These are phyloP conservation scores for Auriscalpium vulgare DNA, from an alignment of 768 basidiomycete species.

Conservation along the genomic window DNA sequence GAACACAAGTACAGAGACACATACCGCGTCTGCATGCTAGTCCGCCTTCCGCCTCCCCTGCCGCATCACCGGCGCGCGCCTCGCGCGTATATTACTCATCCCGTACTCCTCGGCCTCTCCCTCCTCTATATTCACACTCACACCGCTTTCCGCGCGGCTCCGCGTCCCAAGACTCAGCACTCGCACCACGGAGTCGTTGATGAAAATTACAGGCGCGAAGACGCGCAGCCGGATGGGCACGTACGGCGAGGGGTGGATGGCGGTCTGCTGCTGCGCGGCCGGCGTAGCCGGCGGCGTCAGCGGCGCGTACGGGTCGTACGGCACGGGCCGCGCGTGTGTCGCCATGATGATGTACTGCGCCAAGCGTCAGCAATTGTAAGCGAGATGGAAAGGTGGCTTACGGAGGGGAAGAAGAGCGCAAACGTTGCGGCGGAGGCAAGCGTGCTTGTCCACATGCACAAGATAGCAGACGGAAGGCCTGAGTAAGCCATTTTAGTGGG, in stretches of 20 bases:
- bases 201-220: constrained; percentile 63
- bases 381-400: constrained; percentile 28
- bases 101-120: constrained; percentile 34
- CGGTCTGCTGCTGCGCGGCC: constrained; percentile 8
- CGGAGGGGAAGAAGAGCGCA: constrained; percentile 73
- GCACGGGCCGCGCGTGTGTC: constrained; percentile 67
- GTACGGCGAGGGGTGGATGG: constrained; percentile 66
- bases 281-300: constrained; percentile 18
- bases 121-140: constrained; percentile 57
- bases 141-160: constrained; percentile 34
- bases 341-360: constrained; percentile 78
- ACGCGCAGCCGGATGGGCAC: constrained; percentile 76
- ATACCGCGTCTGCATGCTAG: not conserved
- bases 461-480: constrained; percentile 64
- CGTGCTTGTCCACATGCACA: constrained; percentile 67
- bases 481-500: not conserved
- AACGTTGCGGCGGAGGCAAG: constrained; percentile 80
- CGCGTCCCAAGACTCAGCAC: constrained; percentile 48
- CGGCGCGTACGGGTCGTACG: constrained; percentile 70
- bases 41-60: constrained; percentile 8
- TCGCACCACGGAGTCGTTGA: constrained; percentile 65
- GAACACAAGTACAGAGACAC: too few species aligned
- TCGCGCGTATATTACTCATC: constrained; percentile 10
- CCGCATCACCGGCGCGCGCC: constrained; percentile 3
- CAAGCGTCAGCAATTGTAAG: not conserved